Base-by-base conservation (phyloP, 2,329 filamentous ascomycete species). In the Fusarium goolgardi region DNA sequence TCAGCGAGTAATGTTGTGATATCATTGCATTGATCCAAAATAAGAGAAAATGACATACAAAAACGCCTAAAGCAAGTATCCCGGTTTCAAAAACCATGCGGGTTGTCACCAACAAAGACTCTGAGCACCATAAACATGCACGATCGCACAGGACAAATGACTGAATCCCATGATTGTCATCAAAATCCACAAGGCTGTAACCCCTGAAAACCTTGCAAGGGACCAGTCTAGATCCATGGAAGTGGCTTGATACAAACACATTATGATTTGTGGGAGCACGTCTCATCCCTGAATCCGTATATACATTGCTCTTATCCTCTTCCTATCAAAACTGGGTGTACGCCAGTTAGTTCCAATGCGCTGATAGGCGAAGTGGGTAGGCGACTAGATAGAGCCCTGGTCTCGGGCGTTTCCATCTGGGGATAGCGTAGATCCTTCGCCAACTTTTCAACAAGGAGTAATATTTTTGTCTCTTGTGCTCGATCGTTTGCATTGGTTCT, bases 401-500 rank as follows among this genome's bases (percentile, higher is more conserved):
- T 25, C 21, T 51, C 47, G 47, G 47, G 18, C 47, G 25, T 20
- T 51, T 29, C 47, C 34, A 40, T 40, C 47, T 51, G 34, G 34
- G 47, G 47, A 51, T 51, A 40, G 47, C 47, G 32, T 51, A 25
- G 23, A 51, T 51, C 47, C 47, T 51, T 51, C 47, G n/a, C 16
- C 23, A n/a, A 18, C 6, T n/a, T 25, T 51, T 51, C 23, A 3
- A 20, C 3, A 23, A 15, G 25, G 13, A 20, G 20, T 11, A 18
- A 20, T 21, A 20, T 21, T 40, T 15, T 13, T 16, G 6, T 27
- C 32, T 6, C 3, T 23, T 2, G 4, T 51, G 12, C 5, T 18
- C 12, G 7, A 27, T 5, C 6, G 13, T 29, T 29, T 40, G 12
- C 5, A 4, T 10, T 9, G 6, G 15, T 29, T 10, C 5, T 6